phyloP scores from a whole-genome alignment of 495 filamentous ascomycete genomes.

The Acidomyces sp. region DNA sequence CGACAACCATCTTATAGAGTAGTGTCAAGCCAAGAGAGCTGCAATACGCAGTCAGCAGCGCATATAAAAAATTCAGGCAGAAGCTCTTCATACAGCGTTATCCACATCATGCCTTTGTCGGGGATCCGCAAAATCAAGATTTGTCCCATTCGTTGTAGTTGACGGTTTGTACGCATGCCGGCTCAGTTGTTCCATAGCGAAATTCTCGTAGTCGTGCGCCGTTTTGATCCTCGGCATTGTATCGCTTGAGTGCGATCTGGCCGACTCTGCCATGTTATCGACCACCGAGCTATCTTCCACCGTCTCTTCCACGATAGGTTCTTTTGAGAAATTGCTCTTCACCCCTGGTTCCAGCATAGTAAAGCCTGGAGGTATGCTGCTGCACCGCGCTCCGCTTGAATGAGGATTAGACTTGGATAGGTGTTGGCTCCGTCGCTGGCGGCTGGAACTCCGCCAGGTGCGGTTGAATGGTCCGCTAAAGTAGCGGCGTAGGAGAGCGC shows the following conservation, averaged over 20 bases:
- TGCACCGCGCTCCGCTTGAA: too few species aligned
- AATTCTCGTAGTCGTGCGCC: not conserved
- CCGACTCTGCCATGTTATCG: not conserved
- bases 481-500: constrained; percentile 8
- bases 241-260: not conserved
- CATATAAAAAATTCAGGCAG: not conserved
- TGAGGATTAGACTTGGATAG: too few species aligned
- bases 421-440: too few species aligned
- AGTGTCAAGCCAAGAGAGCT: not conserved
- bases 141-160: not conserved
- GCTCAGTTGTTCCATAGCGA: not conserved
- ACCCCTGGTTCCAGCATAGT: too few species aligned
- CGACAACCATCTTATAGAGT: too few species aligned
- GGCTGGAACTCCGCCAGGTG: not conserved
- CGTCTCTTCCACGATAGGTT: too few species aligned
- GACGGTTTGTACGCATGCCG: not conserved
- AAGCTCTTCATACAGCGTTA: not conserved
- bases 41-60: not conserved
- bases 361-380: too few species aligned
- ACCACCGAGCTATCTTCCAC: not conserved
- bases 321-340: too few species aligned
- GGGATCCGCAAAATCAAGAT: not conserved
- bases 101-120: not conserved
- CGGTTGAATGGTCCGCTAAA: constrained; percentile 2
- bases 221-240: not conserved